Evolutionary conservation across 176 grass and related monocot species (phyloP).

Genomic region (Chloris gayana): DNA sequence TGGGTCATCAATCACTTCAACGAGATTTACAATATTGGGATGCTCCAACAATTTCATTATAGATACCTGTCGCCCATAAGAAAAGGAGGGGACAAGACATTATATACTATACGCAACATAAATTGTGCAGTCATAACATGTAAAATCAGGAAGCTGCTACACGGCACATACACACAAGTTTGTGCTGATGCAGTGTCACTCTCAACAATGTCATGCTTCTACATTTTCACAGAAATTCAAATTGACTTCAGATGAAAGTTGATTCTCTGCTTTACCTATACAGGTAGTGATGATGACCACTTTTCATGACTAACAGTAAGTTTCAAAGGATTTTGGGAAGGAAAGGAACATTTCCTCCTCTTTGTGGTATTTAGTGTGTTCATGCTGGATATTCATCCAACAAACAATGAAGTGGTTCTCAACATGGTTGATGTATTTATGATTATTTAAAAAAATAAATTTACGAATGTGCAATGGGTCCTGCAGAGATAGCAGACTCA

Average conservation of each 20-base stretch:
- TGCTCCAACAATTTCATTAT: slow-evolving; percentile 98
- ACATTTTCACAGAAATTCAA: slow-evolving; percentile 2
- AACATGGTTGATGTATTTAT: slow-evolving; percentile 6
- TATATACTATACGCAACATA: background rate
- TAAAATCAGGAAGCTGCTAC: slow-evolving; percentile 7
- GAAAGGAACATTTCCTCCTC: slow-evolving; percentile 7
- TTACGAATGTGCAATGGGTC: background rate
- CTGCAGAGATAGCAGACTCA: background rate
- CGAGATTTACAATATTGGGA: slow-evolving; percentile 95
- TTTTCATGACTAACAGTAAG: background rate
- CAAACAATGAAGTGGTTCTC: background rate
- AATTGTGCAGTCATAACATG: background rate
- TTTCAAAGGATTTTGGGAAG: background rate
- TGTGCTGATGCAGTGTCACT: background rate
- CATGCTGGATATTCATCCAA: background rate
- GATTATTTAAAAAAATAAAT: background rate
- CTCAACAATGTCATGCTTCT: background rate
- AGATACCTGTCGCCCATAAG: slow-evolving; percentile 61
- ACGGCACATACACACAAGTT: background rate
- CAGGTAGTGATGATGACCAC: background rate
- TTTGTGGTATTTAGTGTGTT: background rate
- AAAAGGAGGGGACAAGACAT: background rate
- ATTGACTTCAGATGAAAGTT: background rate
- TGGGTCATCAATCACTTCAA: slow-evolving; percentile 95
- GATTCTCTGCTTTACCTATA: background rate